Conservation (phyloP, 1,284 basidiomycete species). For the Ceratobasidium sp. region DNA sequence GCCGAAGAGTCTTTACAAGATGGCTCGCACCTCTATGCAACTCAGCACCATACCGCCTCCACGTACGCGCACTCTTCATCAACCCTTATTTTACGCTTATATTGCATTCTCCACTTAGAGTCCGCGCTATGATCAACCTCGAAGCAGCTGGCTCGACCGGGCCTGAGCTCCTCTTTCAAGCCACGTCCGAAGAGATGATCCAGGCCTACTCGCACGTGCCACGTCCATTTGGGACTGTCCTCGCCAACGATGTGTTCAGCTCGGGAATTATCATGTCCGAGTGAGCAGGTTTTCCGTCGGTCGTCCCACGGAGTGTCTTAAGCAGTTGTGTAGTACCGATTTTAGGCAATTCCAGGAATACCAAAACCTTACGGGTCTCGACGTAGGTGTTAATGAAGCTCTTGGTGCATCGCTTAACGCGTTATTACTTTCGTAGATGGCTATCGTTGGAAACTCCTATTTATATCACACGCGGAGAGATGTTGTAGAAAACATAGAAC, state of each 20-base stretch:
- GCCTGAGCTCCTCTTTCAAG: conserved; percentile 93
- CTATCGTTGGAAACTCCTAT: conserved; percentile 91
- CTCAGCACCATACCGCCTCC: conserved; percentile 76
- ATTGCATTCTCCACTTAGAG: conserved; percentile 56
- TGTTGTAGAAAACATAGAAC: conserved; percentile 78
- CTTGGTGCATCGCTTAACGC: neutral
- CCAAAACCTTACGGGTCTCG: conserved; percentile 83
- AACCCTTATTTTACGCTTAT: neutral
- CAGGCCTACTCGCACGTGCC: conserved; percentile 87
- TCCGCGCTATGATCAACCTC: conserved; percentile 89
- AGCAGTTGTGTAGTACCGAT: conserved; percentile 69
- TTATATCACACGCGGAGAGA: conserved; percentile 91
- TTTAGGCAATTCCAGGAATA: conserved; percentile 95
- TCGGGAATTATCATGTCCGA: conserved; percentile 92
- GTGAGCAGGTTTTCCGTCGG: conserved; percentile 56
- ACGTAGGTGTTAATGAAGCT: conserved; percentile 59
- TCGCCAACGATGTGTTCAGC: conserved; percentile 93
- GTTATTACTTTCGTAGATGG: conserved; percentile 67
- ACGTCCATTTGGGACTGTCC: conserved; percentile 86
- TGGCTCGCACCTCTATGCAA: conserved; percentile 90
- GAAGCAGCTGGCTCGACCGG: conserved; percentile 93
- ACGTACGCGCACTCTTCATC: conserved; percentile 59
- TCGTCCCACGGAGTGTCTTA: conserved; percentile 40
- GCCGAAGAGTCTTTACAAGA: conserved; percentile 96
- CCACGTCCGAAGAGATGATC: conserved; percentile 93